These are phyloP conservation scores for Podaxis carcinomalis DNA, from an alignment of 768 basidiomycete genomes.

Conservation along the genomic window DNA sequence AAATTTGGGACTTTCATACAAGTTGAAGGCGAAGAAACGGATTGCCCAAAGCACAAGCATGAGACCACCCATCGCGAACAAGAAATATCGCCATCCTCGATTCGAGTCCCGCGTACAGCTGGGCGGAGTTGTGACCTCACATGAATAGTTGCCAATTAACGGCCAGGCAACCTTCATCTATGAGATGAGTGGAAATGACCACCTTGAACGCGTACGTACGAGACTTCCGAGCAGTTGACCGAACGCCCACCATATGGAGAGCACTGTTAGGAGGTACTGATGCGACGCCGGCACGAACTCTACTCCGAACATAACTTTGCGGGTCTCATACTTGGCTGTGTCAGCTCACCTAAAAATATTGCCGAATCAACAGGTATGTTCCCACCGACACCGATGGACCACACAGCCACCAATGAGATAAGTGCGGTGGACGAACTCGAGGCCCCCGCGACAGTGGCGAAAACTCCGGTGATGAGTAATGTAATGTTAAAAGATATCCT, in stretches of 20 bases:
- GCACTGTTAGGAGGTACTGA: constrained; percentile 70
- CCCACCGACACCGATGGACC: constrained; percentile 69
- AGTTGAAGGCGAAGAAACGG: constrained; percentile 51
- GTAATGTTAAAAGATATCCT: constrained; percentile 70
- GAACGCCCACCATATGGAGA: constrained; percentile 80
- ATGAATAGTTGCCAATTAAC: constrained; percentile 63
- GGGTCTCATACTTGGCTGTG: not conserved
- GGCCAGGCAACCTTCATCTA: constrained; percentile 64
- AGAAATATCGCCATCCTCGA: constrained; percentile 73
- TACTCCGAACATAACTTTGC: constrained; percentile 16
- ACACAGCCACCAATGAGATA: constrained; percentile 47
- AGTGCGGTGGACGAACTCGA: constrained; percentile 48
- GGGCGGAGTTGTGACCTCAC: constrained; percentile 28
- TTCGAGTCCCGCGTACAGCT: constrained; percentile 49
- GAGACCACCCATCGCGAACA: constrained; percentile 67
- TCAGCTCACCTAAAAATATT: constrained; percentile 59
- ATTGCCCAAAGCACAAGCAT: constrained; percentile 57
- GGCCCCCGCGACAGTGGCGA: constrained; percentile 58
- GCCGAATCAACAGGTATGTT: constrained; percentile 69
- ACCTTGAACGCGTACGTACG: constrained; percentile 17
- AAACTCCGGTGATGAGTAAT: constrained; percentile 60
- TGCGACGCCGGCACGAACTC: constrained; percentile 70
- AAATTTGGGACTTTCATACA: constrained; percentile 74
- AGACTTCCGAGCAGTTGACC: constrained; percentile 62
- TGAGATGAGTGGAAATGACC: not conserved